Conservation (phyloP, 2,329 filamentous ascomycete species). For the Talaromyces sp. region DNA sequence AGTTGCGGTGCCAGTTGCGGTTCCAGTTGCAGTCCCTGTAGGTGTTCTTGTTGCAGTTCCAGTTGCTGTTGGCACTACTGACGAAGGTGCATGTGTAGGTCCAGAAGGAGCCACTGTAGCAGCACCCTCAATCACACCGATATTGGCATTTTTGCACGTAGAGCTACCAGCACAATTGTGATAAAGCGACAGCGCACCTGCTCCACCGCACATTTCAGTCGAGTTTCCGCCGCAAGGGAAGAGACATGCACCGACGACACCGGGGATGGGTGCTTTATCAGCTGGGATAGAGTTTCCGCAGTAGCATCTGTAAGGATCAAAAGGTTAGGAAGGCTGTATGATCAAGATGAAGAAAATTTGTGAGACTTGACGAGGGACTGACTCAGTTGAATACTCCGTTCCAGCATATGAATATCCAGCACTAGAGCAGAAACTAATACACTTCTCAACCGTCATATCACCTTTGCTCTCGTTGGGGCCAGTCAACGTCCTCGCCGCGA, state of each 20-base stretch:
- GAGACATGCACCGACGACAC: slow-evolving; percentile 22
- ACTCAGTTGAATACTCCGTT: slow-evolving; percentile 23
- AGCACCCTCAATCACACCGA: slow-evolving; percentile 11
- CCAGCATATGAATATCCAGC: slow-evolving; percentile 30
- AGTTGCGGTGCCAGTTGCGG: neutral
- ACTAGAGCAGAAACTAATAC: slow-evolving; percentile 26
- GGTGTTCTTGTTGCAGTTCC: neutral
- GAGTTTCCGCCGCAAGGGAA: slow-evolving; percentile 24
- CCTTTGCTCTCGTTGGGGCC: slow-evolving; percentile 19
- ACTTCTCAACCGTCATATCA: slow-evolving; percentile 25
- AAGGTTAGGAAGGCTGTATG: neutral
- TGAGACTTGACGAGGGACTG: no score
- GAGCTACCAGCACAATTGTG: slow-evolving; percentile 22
- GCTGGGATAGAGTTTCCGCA: slow-evolving; percentile 10
- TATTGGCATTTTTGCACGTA: slow-evolving; percentile 12
- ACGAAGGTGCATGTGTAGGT: neutral
- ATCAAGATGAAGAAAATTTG: neutral
- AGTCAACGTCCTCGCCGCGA: slow-evolving; percentile 33
- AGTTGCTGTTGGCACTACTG: no score
- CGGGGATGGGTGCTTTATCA: slow-evolving; percentile 19
- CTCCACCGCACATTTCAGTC: slow-evolving; percentile 23
- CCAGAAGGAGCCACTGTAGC: neutral
- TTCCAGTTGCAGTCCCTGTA: neutral
- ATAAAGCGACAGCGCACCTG: slow-evolving; percentile 22
- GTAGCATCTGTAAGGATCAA: slow-evolving; percentile 8